Base-by-base conservation (phyloP, 2,329 filamentous ascomycete genomes). In the Septoria linicola region DNA sequence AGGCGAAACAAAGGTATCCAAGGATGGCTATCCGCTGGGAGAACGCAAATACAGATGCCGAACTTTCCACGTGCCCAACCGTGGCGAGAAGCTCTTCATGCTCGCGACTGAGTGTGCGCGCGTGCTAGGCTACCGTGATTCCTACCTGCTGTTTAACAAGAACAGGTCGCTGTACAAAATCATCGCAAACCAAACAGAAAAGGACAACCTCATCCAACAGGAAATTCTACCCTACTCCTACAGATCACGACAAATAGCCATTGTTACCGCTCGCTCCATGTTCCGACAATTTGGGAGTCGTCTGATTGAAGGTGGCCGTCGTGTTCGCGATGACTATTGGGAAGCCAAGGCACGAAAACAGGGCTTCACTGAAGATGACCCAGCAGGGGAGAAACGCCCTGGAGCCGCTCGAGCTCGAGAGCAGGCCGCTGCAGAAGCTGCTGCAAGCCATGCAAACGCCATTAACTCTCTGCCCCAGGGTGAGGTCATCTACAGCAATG, bases 131-230 rank as follows among this genome's bases (percentile, higher is more conserved):
- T 99, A 99, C 69, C 82, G 93, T 55, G 93, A 99, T 70, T 96
- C 91, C n/a, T 99, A 99, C 69, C 78, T 99, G 30, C 76, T 99
- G 13, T 99, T 99, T 77, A 97, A 97, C 80, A 96, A 97, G 75
- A 97, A 99, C 70, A 81, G 92, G 59, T 97, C 93, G 2, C 77
- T 99, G 7, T 95, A 82, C 78, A 99, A 99, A 73, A 99, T 99
- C 66, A 99, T 99, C 64, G 92, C 92, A 51, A 95, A 87, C 56
- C 92, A 97, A 69, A 78, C 86, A 21, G 93, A 99, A 69, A 99
- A 99, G 77, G 93, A 99, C 69, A 90, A 97, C 65, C 78, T 99
- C 13, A 96, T 99, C 41, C 80, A 85, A 58, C 91, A 97, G 73
- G 93, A 97, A 65, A 95, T 97, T 51, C 76, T 99, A 16, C 93